These are phyloP conservation scores for Plasmodium reichenowi DNA, from an alignment of 169 alveolate genomes.

Conservation along the genomic window DNA sequence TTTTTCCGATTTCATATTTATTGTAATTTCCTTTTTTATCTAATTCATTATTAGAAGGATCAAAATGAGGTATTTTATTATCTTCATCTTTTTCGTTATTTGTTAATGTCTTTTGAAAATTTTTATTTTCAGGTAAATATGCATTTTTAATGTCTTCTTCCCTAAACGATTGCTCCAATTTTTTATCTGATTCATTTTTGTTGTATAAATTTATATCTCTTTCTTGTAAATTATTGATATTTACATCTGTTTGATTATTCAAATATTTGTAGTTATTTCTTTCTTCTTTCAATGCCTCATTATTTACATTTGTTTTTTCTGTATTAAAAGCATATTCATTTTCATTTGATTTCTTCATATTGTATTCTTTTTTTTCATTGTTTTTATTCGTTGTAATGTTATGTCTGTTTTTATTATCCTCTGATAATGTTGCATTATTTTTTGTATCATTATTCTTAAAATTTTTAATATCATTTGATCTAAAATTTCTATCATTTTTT, in stretches of 20 bases:
- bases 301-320: not conserved
- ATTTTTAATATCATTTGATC: slow-evolving; percentile 16
- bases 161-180: slow-evolving; percentile 1
- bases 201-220: slow-evolving; percentile 1
- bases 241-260: not conserved
- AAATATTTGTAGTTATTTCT: not conserved
- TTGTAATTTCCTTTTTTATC: not conserved
- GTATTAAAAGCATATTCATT: not conserved
- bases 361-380: not conserved
- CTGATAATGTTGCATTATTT: no score
- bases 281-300: not conserved
- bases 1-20: slow-evolving; percentile 10
- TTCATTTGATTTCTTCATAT: not conserved
- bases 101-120: slow-evolving; percentile 8
- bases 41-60: slow-evolving; percentile 7
- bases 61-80: slow-evolving; percentile 13
- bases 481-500: not conserved
- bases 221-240: not conserved
- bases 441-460: not conserved
- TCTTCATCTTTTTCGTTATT: slow-evolving; percentile 12
- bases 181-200: slow-evolving; percentile 5
- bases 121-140: slow-evolving; percentile 2
- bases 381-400: no score
- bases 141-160: slow-evolving; percentile 22
- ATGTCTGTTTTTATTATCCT: no score